Base-by-base conservation (phyloP, 1,284 basidiomycete genomes). In the Ustilago sp. region DNA sequence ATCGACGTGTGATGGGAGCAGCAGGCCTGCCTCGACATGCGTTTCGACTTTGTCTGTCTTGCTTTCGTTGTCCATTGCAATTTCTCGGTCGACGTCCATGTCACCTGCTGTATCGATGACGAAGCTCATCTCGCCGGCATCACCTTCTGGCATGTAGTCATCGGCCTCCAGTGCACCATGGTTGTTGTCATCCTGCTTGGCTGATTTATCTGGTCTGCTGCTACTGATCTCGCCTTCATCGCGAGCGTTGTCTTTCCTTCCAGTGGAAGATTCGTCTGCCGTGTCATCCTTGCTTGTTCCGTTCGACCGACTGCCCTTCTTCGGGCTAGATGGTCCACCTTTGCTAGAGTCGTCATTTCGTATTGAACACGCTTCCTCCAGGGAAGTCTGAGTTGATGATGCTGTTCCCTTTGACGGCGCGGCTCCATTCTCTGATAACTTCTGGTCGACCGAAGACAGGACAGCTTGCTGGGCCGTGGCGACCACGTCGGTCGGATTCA, bases 71-170 rank as follows among this genome's bases (percentile, higher is more conserved):
- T 67, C 61, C 45, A 71, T 28, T 1, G 74, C 68, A 17, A 71
- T 58, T 31, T 71, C 68, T 12, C 61, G 74, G 38, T 76, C 74
- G 8, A 71, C 68, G 31, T 68, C 68, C 74, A 76, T 71, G 35
- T 76, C 68, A 39, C 74, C 74, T 4, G 64, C 65, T 2, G 74
- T 76, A 17, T 76, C 74, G 43, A 76, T 58, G 51, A 76, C 62
- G 41, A 76, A 76, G 45, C 68, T 72, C 59, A 70, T 67, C 39
- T 76, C 74, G 28, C 50, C 74, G 1, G 50, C 65, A 2, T 70
- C 67, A 11, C 41, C 60, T 4, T 61, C 56, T 17, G 56, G 35
- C 8, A 41, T 9, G 17, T 58, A 63, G 31, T 41, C 63, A 3
- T 39, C 55, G 13, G 62, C 45, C 15, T 59, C 65, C 2, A 58